phyloP scores from a whole-genome alignment of 495 filamentous ascomycete species.

The Penicillium waksmanii region DNA sequence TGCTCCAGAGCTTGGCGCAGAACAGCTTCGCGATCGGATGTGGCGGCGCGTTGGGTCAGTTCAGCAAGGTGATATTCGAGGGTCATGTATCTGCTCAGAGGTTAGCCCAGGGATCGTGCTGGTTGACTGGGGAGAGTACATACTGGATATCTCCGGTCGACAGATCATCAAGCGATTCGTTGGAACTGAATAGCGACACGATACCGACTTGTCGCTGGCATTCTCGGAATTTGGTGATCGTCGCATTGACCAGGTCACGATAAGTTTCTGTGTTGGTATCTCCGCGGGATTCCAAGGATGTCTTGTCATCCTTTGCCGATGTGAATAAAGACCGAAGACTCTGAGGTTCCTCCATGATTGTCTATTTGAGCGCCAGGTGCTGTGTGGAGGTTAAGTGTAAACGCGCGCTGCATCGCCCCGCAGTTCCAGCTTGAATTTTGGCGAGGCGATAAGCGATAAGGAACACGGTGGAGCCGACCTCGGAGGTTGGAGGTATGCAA shows the following conservation, averaged over 20 bases:
- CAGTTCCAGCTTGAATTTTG: slow-evolving; percentile 29
- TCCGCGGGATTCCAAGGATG: slow-evolving; percentile 48
- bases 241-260: slow-evolving; percentile 65
- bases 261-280: slow-evolving; percentile 63
- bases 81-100: slow-evolving; percentile 61
- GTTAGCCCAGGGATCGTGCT: slow-evolving; percentile 28
- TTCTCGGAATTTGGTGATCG: slow-evolving; percentile 71
- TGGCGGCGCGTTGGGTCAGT: slow-evolving; percentile 60
- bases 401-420: slow-evolving; percentile 23
- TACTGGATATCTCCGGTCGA: slow-evolving; percentile 82
- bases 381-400: slow-evolving; percentile 10
- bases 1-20: slow-evolving; percentile 63
- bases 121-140: slow-evolving; percentile 38
- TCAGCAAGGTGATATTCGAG: slow-evolving; percentile 72
- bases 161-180: slow-evolving; percentile 89
- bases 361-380: not conserved
- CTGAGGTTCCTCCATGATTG: slow-evolving; percentile 60
- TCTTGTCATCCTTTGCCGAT: slow-evolving; percentile 59
- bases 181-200: slow-evolving; percentile 83
- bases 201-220: slow-evolving; percentile 69
- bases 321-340: slow-evolving; percentile 61
- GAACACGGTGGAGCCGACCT: not conserved
- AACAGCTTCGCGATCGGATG: slow-evolving; percentile 60
- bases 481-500: not conserved
- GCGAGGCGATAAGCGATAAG: slow-evolving; percentile 25